Percentiles rank a stretch among this genome's conserved stretches.
phyloP scores from a whole-genome alignment of 2,329 filamentous ascomycete genomes.

The Phoma sp. region DNA sequence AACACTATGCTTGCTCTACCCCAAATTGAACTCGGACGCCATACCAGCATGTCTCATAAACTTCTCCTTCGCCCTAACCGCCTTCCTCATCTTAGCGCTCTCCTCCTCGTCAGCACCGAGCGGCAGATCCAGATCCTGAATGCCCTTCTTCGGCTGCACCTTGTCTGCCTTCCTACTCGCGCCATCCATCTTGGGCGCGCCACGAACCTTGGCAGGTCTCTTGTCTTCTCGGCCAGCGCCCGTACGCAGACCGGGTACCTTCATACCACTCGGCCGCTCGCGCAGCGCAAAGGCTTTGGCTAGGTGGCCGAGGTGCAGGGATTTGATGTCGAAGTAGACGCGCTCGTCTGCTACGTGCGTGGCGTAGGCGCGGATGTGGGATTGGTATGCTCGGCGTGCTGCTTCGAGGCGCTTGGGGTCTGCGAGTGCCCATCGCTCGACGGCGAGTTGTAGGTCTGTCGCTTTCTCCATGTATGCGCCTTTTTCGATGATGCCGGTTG shows the following conservation, averaged over 20 bases:
- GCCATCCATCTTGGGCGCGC: constrained; percentile 43
- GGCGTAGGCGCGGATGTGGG: constrained; percentile 91
- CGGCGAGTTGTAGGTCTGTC: constrained; percentile 70
- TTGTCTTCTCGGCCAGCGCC: constrained; percentile 46
- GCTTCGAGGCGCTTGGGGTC: constrained; percentile 76
- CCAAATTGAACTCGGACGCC: constrained; percentile 73
- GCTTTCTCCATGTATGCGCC: constrained; percentile 69
- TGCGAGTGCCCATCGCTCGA: constrained; percentile 70
- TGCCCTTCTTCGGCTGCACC: constrained; percentile 24
- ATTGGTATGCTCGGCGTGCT: constrained; percentile 85
- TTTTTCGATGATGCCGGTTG: constrained; percentile 46
- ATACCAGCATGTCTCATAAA: constrained; percentile 59
- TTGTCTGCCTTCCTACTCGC: constrained; percentile 46
- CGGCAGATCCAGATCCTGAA: constrained; percentile 39
- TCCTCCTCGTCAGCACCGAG: constrained; percentile 60
- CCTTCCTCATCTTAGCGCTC: constrained; percentile 68
- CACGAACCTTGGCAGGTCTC: constrained; percentile 51
- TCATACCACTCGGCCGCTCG: constrained; percentile 84
- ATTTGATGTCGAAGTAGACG: constrained; percentile 86
- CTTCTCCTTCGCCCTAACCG: constrained; percentile 54
- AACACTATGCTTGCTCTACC: constrained; percentile 44
- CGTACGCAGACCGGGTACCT: constrained; percentile 58
- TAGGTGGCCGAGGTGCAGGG: constrained; percentile 88
- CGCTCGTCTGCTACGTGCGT: constrained; percentile 89
- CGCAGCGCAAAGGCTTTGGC: constrained; percentile 92